Base-by-base conservation (phyloP, 768 basidiomycete species). In the Porpolomopsis calyptriformis region DNA sequence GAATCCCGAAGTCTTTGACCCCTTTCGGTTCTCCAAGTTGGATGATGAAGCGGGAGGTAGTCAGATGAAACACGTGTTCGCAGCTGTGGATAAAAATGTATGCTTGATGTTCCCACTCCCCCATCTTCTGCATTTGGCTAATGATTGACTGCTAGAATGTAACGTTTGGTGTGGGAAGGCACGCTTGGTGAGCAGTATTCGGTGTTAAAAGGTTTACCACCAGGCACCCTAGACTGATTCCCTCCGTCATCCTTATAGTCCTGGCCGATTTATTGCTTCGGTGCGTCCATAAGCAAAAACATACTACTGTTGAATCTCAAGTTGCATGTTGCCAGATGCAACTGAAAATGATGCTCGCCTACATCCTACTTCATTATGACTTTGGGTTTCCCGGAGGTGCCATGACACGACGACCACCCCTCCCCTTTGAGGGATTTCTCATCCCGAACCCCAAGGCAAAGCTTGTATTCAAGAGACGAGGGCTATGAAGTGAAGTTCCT, bases 21-120 rank as follows among this genome's bases (percentile, higher is more conserved):
- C 65, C 12, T 65, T 67, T 46, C 61, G 65, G 22, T 68, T 67
- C 45, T 61, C 63, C 18, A 65, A 65, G 29, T 42, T 66, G 43
- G 57, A 62, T 46, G 55, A 54, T 12, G 27, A 49, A n/a, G n/a
- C n/a, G 29, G 59, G 24, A 26, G 61, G 55, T 16, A 45, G 36
- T 23, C 60, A 59, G 20, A 48, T 58, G n/a, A 67, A 64, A 43
- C 61, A 63, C 45, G 61, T 60, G 18, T 67, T 65, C 44, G 57
- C 64, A 3, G 61, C 61, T 6, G 54, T 64, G 11, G 64, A 66
- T 54, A 58, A 55, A 19, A 52, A 62, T 51, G 67, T 66, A 47
- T 22, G 64, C 19, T 23, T 9, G 10, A 24, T 27, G 20, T 25
- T 4, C 24, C n/a, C 14, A 25, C 53, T 27, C 10, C 18, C 43